Base-by-base conservation (phyloP, 179 eudicot species). In the Corrigiola litoralis region DNA sequence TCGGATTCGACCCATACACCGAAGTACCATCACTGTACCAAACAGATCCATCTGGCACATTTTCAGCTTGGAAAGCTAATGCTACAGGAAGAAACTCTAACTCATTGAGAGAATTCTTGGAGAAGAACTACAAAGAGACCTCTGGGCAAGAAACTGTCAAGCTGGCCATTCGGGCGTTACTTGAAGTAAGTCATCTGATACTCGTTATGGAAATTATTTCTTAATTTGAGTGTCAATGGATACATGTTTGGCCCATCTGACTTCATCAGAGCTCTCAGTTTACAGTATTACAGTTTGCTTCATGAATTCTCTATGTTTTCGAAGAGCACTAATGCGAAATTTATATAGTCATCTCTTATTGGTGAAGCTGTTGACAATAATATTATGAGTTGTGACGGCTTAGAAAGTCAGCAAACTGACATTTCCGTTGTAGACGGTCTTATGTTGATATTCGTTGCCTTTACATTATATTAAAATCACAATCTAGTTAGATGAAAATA, bases 61-160 rank as follows among this genome's bases (percentile, higher is more conserved):
- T 94, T 72, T 91, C 99, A n/a, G 96, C 99, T 2, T 94, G 99
- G 99, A 94, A 94, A 78, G 99, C 99, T 52, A 94, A 94, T 79
- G 96, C 97, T 31, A 94, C 99, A 57, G 99, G 99, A 51, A 83
- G 99, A 76, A 94, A 94, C 82, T 94, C 97, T 21, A 94, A 94
- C 59, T 94, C 99, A 0, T 76, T 91, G 37, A 71, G 97, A 66
- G 99, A 94, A 64, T 94, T 84, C 69, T 66, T 94, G 78, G 99
- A 90, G 78, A 94, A 94, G 81, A 94, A 94, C 67, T 94, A 94
- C 68, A 88, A 80, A 67, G 99, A 94, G 78, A 90, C 97, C 45
- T 88, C 97, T 68, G 99, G 97, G 45, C 95, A 85, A 71, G 99
- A 94, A 75, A 90, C 97, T 41, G 67, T 88, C 28, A 94, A 94